Base-by-base conservation (phyloP, 2,329 filamentous ascomycete species). In the Coniochaeta prunicola region DNA sequence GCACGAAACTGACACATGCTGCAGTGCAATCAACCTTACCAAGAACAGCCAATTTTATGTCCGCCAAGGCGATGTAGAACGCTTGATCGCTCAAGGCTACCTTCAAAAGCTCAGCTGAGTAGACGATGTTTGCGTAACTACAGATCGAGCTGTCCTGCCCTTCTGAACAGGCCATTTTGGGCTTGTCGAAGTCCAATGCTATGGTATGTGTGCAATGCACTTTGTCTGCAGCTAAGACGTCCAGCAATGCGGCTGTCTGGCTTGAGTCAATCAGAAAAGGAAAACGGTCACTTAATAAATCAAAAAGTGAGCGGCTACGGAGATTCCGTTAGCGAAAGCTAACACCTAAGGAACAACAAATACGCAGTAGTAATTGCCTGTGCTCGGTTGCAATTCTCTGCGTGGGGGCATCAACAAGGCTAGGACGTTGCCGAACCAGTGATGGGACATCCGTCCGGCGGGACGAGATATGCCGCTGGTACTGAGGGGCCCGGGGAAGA, bases 31-130 rank as follows among this genome's bases (percentile, higher is more conserved):
- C 67, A 97, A 90, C 61, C 81, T 99, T 77, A 96, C 92, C 38
- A 97, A 96, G 75, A 97, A 99, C 74, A 97, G 92, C 69, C 94
- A 99, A 71, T 96, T 99, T 70, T 97, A 96, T 69, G 94, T 99
- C 40, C 85, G 93, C 53, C 91, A 97, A 69, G 93, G 91, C 26
- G 94, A 99, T 74, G 94, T 99, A 7, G 94, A 99, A 74, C 84
- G 92, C 56, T 74, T 99, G 66, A 97, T 99, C 68, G 85, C 91
- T 17, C 93, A 97, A 71, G 94, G 94, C 21, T 99, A 97, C 75
- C 78, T 99, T 63, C 92, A 97, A 73, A 92, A 92, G 67, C 80
- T 99, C 65, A 86, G 86, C 70, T 97, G 80, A 90, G 60, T 55
- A n/a, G 2, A 24, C 6, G 26, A 12, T 34, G 24, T 36, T 15